A percentile compares a stretch with the other conserved stretches of the same genome.
Evolutionary conservation across 2,329 filamentous ascomycete genomes (phyloP).

Genomic region (Diaporthe amygdali): DNA sequence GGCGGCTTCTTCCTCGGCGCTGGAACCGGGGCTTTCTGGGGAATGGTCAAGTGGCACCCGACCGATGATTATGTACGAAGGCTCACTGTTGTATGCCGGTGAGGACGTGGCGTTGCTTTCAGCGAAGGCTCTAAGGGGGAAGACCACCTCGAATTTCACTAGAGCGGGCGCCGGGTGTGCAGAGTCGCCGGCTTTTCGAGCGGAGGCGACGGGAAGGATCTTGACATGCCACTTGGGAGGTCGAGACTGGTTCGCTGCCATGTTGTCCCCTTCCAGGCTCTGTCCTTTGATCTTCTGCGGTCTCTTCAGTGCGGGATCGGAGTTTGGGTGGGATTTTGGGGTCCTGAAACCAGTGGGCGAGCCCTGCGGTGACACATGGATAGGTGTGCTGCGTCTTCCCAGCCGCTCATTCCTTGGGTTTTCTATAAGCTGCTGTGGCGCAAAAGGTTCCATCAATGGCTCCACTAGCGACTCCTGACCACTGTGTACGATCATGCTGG

Average conservation of each 20-base stretch:
- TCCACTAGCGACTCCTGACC: not conserved
- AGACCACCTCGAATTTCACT: conserved; percentile 10
- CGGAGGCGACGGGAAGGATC: not conserved
- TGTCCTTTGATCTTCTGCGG: not conserved
- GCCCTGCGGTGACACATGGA: not conserved
- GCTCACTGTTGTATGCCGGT: not conserved
- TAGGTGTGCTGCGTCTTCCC: not conserved
- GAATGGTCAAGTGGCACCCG: not conserved
- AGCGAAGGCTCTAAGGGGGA: not conserved
- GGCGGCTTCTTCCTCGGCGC: not conserved
- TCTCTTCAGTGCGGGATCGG: not conserved
- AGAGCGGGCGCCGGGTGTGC: not conserved
- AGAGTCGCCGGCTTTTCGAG: too few species aligned
- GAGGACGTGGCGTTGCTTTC: not conserved
- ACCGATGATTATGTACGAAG: conserved; percentile 8
- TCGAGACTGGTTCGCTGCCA: not conserved
- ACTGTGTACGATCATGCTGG: not conserved
- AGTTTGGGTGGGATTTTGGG: not conserved
- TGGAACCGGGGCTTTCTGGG: not conserved
- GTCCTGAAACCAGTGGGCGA: not conserved
- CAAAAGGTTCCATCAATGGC: too few species aligned
- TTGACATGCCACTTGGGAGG: conserved; percentile 3
- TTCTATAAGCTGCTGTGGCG: not conserved
- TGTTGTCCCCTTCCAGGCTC: not conserved
- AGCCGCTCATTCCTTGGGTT: not conserved